Evolutionary conservation across 805 yeast species (phyloP), one percentile per base, ranked within the genome.

Genomic region (Myxozyma mucilagina): DNA sequence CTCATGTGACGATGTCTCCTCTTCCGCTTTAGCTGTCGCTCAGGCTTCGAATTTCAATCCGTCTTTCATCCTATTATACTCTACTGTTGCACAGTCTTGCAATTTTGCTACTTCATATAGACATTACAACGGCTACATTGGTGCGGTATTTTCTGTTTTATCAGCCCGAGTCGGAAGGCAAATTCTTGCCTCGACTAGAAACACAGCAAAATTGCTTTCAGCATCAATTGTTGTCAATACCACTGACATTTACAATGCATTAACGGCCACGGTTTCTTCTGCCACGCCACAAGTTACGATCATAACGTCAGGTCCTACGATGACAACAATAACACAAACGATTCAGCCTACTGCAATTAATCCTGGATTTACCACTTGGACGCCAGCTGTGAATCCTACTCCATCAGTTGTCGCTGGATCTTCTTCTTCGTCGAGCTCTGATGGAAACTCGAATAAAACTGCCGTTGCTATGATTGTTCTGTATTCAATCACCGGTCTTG

Each of bases 381-480:
- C 61, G 3, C 53, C 49, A 6, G 59, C 54, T n/a, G 10, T 38
- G 7, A 10, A 1, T 10, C 47, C 58, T 13, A 39, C 58, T 3
- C 20, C 55, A 32, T 31, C 56, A 2, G 14, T 38, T 18, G 36
- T 29, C n/a, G 14, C 44, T 14, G 16, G 47, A 13, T 24, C 59
- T 13, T 35, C 47, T 2, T 31, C 44, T 4, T 3, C 59, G 1
- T 8, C 47, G 1, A 47, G 4, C 14, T 11, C 51, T 20, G 7
- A 29, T 14, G 35, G 49, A 10, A 10, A 8, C 47, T 35, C 54
- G 11, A 29, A n/a, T 55, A 43, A 29, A n/a, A 61, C 74, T 11
- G 67, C 72, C 5, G 63, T 63, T 16, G 74, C 73, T 20, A 71
- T 72, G 74, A 69, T 68, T 36, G 67, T 69, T 8, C 66, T 73